Evolutionary conservation across 768 basidiomycete genomes (phyloP).

Genomic region (Gloeopeniophorella convolvens): DNA sequence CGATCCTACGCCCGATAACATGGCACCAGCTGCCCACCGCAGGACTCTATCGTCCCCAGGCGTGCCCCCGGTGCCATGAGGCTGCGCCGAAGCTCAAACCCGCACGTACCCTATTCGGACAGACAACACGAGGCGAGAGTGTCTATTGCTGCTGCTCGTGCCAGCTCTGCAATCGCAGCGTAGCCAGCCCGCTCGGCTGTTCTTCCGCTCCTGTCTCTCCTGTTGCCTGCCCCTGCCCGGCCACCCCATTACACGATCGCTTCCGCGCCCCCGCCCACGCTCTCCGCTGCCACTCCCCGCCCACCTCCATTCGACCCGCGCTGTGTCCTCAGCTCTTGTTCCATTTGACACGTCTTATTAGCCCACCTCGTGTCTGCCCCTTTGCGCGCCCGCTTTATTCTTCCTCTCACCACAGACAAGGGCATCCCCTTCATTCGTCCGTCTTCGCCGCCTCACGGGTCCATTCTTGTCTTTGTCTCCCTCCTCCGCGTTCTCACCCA

Average conservation of each 20-base stretch:
- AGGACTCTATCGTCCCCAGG: background rate
- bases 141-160: background rate
- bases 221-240: background rate
- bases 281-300: constrained; percentile 4
- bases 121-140: constrained; percentile 4
- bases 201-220: background rate
- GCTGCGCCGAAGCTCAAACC: constrained; percentile 14
- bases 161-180: background rate
- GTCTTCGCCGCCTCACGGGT: constrained; percentile 2
- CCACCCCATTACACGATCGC: too few species aligned
- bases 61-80: constrained; percentile 13
- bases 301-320: constrained; percentile 1
- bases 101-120: constrained; percentile 15
- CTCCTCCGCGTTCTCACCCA: constrained; percentile 5
- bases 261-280: background rate
- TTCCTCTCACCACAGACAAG: constrained; percentile 7
- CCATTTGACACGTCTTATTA: constrained; percentile 5
- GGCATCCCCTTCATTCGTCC: background rate
- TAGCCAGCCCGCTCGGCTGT: background rate
- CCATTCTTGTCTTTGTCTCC: constrained; percentile 9
- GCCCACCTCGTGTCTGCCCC: constrained; percentile 7
- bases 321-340: constrained; percentile 1
- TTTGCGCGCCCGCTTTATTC: background rate
- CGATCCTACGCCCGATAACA: too few species aligned
- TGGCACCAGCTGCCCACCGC: background rate